These are phyloP conservation scores for Apiospora saccharicola DNA, from an alignment of 2,329 filamentous ascomycete genomes.

Conservation along the genomic window DNA sequence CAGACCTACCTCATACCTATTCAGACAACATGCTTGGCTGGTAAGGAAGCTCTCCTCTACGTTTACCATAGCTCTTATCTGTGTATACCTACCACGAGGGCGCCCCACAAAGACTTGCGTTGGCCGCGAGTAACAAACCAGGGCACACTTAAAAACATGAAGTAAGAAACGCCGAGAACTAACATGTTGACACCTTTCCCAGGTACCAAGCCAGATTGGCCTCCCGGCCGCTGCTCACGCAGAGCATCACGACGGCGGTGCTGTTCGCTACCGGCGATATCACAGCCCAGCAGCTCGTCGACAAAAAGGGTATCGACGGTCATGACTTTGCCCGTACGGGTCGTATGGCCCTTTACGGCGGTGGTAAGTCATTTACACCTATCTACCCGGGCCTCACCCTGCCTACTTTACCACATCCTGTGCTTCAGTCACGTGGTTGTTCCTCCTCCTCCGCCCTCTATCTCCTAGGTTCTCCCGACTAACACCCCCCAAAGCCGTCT, in stretches of 20 bases:
- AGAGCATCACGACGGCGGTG: conserved; percentile 87
- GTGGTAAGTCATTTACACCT: conserved; percentile 59
- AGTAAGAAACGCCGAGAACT: neutral
- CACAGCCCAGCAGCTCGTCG: conserved; percentile 89
- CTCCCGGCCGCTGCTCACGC: conserved; percentile 84
- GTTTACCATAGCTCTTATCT: neutral
- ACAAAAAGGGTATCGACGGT: conserved; percentile 77
- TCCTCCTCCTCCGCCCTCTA: neutral
- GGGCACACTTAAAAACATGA: neutral
- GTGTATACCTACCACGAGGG: neutral
- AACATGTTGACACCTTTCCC: neutral
- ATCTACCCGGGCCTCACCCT: neutral
- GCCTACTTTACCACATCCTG: neutral
- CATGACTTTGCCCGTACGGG: conserved; percentile 78
- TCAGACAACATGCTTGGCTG: conserved; percentile 4
- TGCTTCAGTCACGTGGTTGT: neutral
- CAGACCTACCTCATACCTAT: neutral
- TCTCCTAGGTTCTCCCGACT: conserved; percentile 1
- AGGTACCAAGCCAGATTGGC: conserved; percentile 90
- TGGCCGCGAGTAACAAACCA: neutral
- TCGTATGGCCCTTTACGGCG: conserved; percentile 83
- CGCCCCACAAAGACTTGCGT: neutral
- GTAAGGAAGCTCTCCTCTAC: neutral
- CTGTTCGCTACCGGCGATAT: conserved; percentile 93
- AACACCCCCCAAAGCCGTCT: conserved; percentile 64